Base-by-base conservation (phyloP, 306 rosid genomes). In the Glycine tomentella region DNA sequence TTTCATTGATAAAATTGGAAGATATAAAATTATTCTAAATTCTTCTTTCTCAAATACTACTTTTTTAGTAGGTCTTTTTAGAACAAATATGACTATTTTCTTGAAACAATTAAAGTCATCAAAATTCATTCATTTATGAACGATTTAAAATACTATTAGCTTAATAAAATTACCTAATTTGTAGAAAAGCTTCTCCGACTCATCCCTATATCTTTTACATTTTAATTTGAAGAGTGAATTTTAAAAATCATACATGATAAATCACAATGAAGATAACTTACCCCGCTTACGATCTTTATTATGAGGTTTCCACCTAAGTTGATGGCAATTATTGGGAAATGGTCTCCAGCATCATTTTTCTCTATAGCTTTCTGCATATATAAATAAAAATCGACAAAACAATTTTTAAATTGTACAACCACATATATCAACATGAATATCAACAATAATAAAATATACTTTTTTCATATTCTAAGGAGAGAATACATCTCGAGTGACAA, bases 271-370 rank as follows among this genome's bases (percentile, higher is more conserved):
- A 40, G 66, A 56, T 20, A 79, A 72, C 50, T 84, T 86, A 95
- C 99, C 91, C 80, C 67, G 88, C 90, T 91, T 79, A 95, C 31
- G 3, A 88, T 81, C 95, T 89, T 93, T 61, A 94, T 16, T 65
- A 91, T 11, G 56, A 95, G 83, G 17, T 62, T 83, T 95, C 94
- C 92, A 79, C 98, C 99, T 78, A 95, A 87, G 91, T 97, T 89
- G 76, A 85, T 68, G 74, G 84, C 95, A 64, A 91, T 85, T 25
- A 89, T 31, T 36, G 97, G 99, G 78, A 95, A 93, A 85, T 87
- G 86, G 10, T 93, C 89, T 56, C 97, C 97, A 8, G 82, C 97
- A 3, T 95, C 94, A 82, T 95, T 93, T 87, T 76, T 91, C 84
- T 87, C 90, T 75, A 95, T 34, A 51, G 87, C 81, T 88, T 70